These are phyloP conservation scores for Cicer cuneatum DNA, from an alignment of 306 rosid species.

Conservation along the genomic window DNA sequence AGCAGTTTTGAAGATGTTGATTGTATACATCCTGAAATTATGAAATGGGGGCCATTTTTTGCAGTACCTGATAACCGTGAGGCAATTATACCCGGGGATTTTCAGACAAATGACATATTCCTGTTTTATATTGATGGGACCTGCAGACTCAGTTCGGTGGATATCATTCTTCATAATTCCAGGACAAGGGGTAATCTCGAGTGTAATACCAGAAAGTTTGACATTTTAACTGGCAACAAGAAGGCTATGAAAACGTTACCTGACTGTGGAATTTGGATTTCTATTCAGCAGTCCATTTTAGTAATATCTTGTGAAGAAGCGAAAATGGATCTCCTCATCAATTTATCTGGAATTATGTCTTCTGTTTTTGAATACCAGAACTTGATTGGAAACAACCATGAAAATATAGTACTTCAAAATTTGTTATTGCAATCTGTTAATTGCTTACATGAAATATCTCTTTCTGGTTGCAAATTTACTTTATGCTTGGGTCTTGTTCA, in stretches of 20 bases:
- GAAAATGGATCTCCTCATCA: slow-evolving; percentile 57
- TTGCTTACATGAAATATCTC: slow-evolving; percentile 69
- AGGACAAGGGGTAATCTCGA: slow-evolving; percentile 55
- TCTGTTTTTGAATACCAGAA: slow-evolving; percentile 60
- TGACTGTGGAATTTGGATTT: slow-evolving; percentile 76
- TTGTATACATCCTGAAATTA: slow-evolving; percentile 48
- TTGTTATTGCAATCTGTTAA: slow-evolving; percentile 53
- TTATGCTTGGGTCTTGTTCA: slow-evolving; percentile 48
- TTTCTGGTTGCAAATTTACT: slow-evolving; percentile 59
- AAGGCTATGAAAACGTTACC: slow-evolving; percentile 59
- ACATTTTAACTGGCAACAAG: slow-evolving; percentile 47
- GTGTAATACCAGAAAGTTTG: slow-evolving; percentile 40
- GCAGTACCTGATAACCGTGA: slow-evolving; percentile 51
- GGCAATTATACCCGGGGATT: slow-evolving; percentile 41
- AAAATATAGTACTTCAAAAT: slow-evolving; percentile 55
- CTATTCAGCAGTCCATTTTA: slow-evolving; percentile 59
- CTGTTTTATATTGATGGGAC: slow-evolving; percentile 53
- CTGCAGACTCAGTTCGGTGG: slow-evolving; percentile 60
- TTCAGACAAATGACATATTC: slow-evolving; percentile 47
- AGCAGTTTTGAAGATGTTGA: slow-evolving; percentile 49
- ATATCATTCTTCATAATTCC: slow-evolving; percentile 68
- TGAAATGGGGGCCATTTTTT: slow-evolving; percentile 49
- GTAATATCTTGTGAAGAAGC: slow-evolving; percentile 65
- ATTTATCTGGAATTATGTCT: slow-evolving; percentile 59
- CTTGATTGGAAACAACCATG: slow-evolving; percentile 47